phyloP scores from a whole-genome alignment of 2,329 filamentous ascomycete species.

The Ophiognomonia clavigignenti-juglandacearum region DNA sequence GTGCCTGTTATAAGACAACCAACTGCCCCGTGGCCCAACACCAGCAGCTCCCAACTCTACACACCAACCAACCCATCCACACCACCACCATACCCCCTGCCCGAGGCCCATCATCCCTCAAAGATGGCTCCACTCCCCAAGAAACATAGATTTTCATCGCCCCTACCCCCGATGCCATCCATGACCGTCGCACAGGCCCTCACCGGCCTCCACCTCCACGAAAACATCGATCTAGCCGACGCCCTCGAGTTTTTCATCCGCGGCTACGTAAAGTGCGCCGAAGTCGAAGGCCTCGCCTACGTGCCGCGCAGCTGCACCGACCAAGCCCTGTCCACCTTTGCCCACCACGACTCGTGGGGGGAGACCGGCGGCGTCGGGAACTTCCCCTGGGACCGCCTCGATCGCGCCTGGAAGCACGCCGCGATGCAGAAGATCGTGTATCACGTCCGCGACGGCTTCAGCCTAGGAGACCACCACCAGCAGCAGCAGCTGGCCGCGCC shows the following conservation, averaged over 20 bases:
- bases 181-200: background rate
- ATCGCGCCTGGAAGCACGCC: background rate
- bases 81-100: background rate
- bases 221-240: background rate
- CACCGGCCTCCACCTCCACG: background rate
- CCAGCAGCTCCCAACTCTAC: too few species aligned
- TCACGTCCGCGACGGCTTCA: background rate
- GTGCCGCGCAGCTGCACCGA: constrained; percentile 45
- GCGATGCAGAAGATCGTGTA: constrained; percentile 1
- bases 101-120: background rate
- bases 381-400: background rate
- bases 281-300: constrained; percentile 26
- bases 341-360: background rate
- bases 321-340: constrained; percentile 42
- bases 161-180: background rate
- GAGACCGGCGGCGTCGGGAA: too few species aligned
- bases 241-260: background rate
- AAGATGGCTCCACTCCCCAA: background rate
- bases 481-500: too few species aligned
- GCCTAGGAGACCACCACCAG: background rate
- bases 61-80: too few species aligned
- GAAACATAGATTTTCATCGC: background rate
- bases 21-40: background rate
- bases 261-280: background rate
- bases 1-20: background rate